Percentiles rank a stretch among this genome's conserved stretches.
phyloP scores from a whole-genome alignment of 306 rosid species.

The Cicer yamashitae region DNA sequence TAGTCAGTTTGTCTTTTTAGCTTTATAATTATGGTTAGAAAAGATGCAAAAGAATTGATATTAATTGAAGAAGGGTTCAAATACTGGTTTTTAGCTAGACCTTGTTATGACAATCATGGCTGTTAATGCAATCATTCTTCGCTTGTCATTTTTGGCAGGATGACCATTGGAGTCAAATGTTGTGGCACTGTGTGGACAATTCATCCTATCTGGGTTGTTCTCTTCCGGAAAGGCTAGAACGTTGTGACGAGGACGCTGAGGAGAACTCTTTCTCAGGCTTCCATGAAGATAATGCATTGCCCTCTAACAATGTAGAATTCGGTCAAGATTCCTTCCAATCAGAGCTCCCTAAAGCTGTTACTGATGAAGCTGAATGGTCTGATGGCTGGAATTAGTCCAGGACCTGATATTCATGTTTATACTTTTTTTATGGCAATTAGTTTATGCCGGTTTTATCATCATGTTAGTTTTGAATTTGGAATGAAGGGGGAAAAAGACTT shows the following conservation, averaged over 20 bases:
- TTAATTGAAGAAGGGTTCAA: constrained; percentile 23
- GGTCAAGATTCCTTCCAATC: constrained; percentile 42
- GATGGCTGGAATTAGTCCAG: constrained; percentile 74
- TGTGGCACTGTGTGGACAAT: constrained; percentile 85
- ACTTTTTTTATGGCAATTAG: neutral
- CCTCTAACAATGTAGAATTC: constrained; percentile 39
- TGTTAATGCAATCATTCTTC: constrained; percentile 34
- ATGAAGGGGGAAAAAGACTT: neutral
- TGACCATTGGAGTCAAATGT: constrained; percentile 74
- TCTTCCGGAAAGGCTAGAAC: constrained; percentile 70
- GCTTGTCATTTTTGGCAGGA: constrained; percentile 65
- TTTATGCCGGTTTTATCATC: constrained; percentile 12
- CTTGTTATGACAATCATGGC: constrained; percentile 30
- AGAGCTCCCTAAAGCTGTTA: constrained; percentile 54
- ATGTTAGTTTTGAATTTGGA: neutral
- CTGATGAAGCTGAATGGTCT: constrained; percentile 79
- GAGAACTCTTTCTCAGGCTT: constrained; percentile 46
- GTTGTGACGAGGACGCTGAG: constrained; percentile 30
- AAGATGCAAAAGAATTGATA: constrained; percentile 12
- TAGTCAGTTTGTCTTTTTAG: constrained; percentile 27
- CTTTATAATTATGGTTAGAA: constrained; percentile 22
- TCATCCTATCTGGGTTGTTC: constrained; percentile 76
- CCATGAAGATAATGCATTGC: constrained; percentile 20
- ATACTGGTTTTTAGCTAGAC: constrained; percentile 22
- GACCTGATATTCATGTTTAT: neutral